Evolutionary conservation across 2,329 filamentous ascomycete genomes (phyloP), one percentile per base, ranked within the genome.

Genomic region (Chaetothyriales sp.): DNA sequence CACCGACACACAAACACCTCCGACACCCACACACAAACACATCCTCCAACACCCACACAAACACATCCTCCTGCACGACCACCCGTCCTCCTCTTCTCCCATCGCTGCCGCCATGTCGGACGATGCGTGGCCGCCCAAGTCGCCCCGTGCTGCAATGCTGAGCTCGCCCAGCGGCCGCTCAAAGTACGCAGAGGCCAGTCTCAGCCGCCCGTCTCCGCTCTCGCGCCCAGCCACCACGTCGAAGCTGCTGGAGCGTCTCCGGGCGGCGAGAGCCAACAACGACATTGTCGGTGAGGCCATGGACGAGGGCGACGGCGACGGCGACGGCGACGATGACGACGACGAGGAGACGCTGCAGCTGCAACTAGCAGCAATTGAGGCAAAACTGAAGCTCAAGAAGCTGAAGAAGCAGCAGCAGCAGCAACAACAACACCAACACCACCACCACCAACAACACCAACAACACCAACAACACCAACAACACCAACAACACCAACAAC

Each of bases 341-440:
- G 89, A 94, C 60, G 90, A 95, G 66, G 89, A 97, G 71, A 94
- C 82, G 1, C 70, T 97, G 33, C 81, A 94, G 63, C 71, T 98
- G 56, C 83, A 94, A 65, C 72, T 97, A 4, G 82, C 89, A 58
- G 88, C 86, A 51, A 94, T 98, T 53, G 83, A 97, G 67, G 88
- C 89, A 5, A 83, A 85, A 54, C 70, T 97, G 49, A 92, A 84
- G 67, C 69, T 97, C 58, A 97, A 95, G 68, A 89, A 84, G 63
- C 71, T 97, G 13, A 86, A 92, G 65, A 83, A 82, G 56, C 72
- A 63, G 68, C 78, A 66, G 54, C 63, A 63, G 20, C 79, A 63
- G 69, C 73, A 48, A 62, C 65, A 25, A 53, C 66, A 55, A 51
- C 58, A 5, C 49, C 33, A n/a, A 49, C 58, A 0, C 56, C 51